Conservation (phyloP, 129 eudicot species). For the Scalesia atractyloides region DNA sequence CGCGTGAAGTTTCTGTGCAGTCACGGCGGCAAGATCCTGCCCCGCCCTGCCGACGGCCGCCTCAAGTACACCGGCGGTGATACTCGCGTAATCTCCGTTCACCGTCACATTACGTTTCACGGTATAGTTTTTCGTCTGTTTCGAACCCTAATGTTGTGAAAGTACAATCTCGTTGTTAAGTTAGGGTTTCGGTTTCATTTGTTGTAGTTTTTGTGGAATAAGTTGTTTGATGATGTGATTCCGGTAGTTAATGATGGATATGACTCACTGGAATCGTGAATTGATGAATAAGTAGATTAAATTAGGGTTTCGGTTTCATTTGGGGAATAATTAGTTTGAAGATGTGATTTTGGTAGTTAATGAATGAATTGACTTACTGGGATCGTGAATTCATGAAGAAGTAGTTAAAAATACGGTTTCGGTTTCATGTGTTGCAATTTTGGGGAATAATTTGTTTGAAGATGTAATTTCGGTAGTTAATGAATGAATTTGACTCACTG, state of each 20-base stretch:
- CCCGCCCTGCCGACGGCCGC: constrained; percentile 65
- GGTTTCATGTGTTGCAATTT: too few species aligned
- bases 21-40: constrained; percentile 81
- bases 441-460: background rate
- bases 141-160: constrained; percentile 3
- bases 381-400: background rate
- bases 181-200: constrained; percentile 7
- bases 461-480: too few species aligned
- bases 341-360: background rate
- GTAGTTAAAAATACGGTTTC: background rate
- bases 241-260: too few species aligned
- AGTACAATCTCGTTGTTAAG: background rate
- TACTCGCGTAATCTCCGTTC: constrained; percentile 68
- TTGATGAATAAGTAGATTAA: too few species aligned
- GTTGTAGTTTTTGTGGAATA: background rate
- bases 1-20: constrained; percentile 60
- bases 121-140: constrained; percentile 34
- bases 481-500: background rate
- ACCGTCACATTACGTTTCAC: constrained; percentile 46
- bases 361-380: background rate
- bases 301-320: background rate
- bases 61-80: constrained; percentile 93
- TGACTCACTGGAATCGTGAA: background rate
- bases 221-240: too few species aligned
- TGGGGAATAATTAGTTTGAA: background rate